phyloP scores from a whole-genome alignment of 306 rosid genomes.

The Fragaria nilgerrensis region DNA sequence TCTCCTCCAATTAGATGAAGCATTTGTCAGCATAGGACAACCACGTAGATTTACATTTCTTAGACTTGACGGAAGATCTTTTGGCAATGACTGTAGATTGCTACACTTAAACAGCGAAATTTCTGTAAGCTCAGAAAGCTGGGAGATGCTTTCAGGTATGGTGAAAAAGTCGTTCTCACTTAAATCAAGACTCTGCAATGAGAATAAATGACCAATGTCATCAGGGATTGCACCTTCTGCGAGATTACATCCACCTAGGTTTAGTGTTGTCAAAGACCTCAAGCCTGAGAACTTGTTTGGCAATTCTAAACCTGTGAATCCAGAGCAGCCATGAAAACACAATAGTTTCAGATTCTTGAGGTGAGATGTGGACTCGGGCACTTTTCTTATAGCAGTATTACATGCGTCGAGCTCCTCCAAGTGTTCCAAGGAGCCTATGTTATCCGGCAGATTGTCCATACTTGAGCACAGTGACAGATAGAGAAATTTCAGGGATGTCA shows the following conservation, averaged over 20 bases:
- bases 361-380: background rate
- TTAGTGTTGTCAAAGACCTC: background rate
- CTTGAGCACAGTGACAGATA: background rate
- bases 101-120: slow-evolving; percentile 7
- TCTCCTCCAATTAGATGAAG: background rate
- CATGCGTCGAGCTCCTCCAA: slow-evolving; percentile 22
- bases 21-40: background rate
- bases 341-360: slow-evolving; percentile 8
- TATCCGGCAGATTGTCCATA: background rate
- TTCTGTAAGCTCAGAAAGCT: slow-evolving; percentile 10
- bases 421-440: slow-evolving; percentile 12
- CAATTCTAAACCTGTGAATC: background rate
- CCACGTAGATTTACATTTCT: background rate
- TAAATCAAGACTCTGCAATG: slow-evolving; percentile 21
- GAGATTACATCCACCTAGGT: slow-evolving; percentile 14
- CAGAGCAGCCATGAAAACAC: slow-evolving; percentile 1
- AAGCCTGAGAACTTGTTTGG: background rate
- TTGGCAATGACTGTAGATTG: slow-evolving; percentile 14
- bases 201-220: slow-evolving; percentile 8
- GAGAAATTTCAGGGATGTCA: slow-evolving; percentile 3
- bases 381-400: slow-evolving; percentile 7
- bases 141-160: slow-evolving; percentile 16
- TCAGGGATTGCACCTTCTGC: slow-evolving; percentile 6
- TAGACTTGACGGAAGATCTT: background rate
- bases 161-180: slow-evolving; percentile 5